Percentiles rank a stretch among this genome's conserved stretches.
These are phyloP conservation scores for Nothomitra cinnamomea DNA, from an alignment of 2,329 filamentous ascomycete species.

Conservation along the genomic window DNA sequence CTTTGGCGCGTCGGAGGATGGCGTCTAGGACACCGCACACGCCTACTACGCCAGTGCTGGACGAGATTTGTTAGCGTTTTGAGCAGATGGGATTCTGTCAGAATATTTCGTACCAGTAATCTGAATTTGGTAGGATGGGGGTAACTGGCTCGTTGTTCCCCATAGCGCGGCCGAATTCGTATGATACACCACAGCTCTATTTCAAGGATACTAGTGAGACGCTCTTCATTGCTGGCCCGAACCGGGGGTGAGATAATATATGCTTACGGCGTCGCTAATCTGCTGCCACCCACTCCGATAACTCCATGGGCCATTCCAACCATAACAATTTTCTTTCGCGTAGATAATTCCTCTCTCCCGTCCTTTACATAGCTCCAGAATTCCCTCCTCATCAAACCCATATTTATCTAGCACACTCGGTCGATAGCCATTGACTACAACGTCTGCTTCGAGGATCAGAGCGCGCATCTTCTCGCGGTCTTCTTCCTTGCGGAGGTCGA, in stretches of 20 bases:
- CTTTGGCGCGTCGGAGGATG: conserved; percentile 21
- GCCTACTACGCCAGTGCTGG: conserved; percentile 26
- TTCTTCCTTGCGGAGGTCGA: conserved; percentile 26
- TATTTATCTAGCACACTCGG: conserved; percentile 30
- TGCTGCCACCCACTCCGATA: conserved; percentile 35
- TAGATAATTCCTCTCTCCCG: conserved; percentile 29
- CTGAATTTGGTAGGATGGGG: conserved; percentile 27
- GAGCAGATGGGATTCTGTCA: not conserved
- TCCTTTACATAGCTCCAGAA: conserved; percentile 25
- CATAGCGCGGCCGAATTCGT: conserved; percentile 30
- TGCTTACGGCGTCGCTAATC: conserved; percentile 24
- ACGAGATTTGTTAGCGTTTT: not conserved
- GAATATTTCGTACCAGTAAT: conserved; percentile 20
- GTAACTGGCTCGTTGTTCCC: conserved; percentile 28
- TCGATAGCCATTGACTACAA: conserved; percentile 33
- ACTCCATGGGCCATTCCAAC: conserved; percentile 31
- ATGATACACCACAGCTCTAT: conserved; percentile 27
- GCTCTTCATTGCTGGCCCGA: not conserved
- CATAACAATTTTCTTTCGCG: conserved; percentile 36
- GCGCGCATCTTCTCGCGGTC: conserved; percentile 23
- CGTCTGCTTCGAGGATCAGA: conserved; percentile 31
- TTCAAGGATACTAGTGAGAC: conserved; percentile 6
- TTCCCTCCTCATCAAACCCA: conserved; percentile 26
- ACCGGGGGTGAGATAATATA: conserved; percentile 16
- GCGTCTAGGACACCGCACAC: conserved; percentile 26